These are phyloP conservation scores for Colletotrichum nymphaeae DNA, from an alignment of 2,329 filamentous ascomycete species.

Conservation along the genomic window DNA sequence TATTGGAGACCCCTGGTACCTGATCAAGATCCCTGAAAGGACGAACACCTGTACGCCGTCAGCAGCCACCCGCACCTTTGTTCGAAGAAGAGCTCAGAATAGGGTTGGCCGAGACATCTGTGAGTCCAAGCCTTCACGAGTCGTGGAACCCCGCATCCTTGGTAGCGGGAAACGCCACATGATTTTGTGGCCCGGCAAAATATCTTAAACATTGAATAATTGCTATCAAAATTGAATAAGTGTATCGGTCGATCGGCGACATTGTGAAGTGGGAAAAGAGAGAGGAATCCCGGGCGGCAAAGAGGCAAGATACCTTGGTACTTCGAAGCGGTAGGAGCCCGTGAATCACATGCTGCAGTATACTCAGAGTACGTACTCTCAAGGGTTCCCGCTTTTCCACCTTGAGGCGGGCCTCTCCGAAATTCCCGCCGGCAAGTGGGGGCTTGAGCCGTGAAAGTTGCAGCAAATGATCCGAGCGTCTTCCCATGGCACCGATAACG, in stretches of 20 bases:
- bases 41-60: neutral
- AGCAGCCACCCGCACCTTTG: constrained; percentile 3
- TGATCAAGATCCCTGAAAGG: neutral
- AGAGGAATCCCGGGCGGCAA: neutral
- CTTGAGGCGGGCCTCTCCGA: neutral
- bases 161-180: neutral
- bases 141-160: neutral
- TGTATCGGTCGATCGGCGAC: neutral
- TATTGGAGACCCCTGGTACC: neutral
- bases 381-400: neutral
- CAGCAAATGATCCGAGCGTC: neutral
- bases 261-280: neutral
- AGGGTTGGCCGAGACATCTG: constrained; percentile 15
- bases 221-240: neutral
- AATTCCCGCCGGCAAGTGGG: constrained; percentile 23
- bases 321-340: neutral
- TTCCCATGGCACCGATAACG: neutral
- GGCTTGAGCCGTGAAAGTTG: neutral
- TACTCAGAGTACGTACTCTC: neutral
- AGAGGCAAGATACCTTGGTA: neutral
- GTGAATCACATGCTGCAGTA: neutral
- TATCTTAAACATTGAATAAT: neutral
- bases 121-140: neutral
- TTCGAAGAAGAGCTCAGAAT: neutral
- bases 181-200: neutral